Base-by-base conservation (phyloP, 2,329 filamentous ascomycete genomes). In the Trichoderma atroviride region DNA sequence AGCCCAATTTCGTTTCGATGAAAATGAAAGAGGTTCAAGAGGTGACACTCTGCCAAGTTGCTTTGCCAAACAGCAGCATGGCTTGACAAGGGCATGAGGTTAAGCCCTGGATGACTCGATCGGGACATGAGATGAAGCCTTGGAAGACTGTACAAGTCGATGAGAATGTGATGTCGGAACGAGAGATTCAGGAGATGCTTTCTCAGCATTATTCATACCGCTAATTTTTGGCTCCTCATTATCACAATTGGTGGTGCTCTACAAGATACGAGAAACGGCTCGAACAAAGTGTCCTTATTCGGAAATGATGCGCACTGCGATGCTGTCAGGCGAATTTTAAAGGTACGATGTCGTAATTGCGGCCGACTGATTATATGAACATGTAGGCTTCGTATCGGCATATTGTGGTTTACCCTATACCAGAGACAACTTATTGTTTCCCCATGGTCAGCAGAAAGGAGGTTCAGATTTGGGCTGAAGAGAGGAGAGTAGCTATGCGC, bases 241-340 rank as follows among this genome's bases (percentile, higher is more conserved):
- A 24, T 27, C 19, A 56, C 37, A 5, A 5, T 43, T 1, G 3
- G 3, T 22, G 50, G 22, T 19, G 47, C 3, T 62, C 43, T 16
- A 10, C 24, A 11, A 31, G 16, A 56, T 56, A 65, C 62, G 62
- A 63, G 31, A 11, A 33, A 6, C 5, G 37, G 63, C 35, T 66
- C 52, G 63, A 66, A 58, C 13, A 66, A 66, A 65, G 53, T 56
- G 63, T 24, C 63, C n/a, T 47, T 35, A 6, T 50, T 50, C 33
- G 63, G 63, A 66, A 66, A 3, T 50, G 53, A 56, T 65, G 35
- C 14, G 16, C 60, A 63, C 0, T 9, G 24, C 50, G 47, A 6
- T 37, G n/a, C 5, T 24, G 5, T 27, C 56, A 9, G 27, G 14
- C 24, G 14, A 35, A 5, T 6, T 1, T 13, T 35, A 11, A 29